Conservation (phyloP, 225 moss, liverwort and hornwort genomes). For the Rhytidiadelphus loreus region DNA sequence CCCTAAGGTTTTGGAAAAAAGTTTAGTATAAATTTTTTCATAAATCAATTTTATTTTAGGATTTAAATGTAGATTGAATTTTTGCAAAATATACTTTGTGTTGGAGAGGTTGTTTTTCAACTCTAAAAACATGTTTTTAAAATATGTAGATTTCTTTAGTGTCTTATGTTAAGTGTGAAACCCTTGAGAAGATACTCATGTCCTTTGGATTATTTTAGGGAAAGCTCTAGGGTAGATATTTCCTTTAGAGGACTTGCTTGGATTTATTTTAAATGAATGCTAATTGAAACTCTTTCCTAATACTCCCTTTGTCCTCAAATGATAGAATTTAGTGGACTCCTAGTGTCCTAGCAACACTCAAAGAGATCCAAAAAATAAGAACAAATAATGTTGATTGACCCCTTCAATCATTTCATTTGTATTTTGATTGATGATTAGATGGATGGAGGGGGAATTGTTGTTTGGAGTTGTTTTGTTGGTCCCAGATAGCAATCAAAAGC, state of each 20-base stretch:
- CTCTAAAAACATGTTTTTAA: too few species aligned
- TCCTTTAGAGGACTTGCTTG: accelerated
- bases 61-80: background rate
- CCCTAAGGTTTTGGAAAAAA: too few species aligned
- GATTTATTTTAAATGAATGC: background rate
- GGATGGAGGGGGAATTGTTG: too few species aligned
- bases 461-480: too few species aligned
- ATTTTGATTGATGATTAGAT: too few species aligned
- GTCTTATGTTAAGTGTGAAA: accelerated
- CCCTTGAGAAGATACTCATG: accelerated
- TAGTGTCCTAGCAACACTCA: too few species aligned
- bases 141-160: background rate
- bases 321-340: too few species aligned
- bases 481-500: too few species aligned
- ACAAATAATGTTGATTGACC: too few species aligned
- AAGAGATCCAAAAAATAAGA: too few species aligned
- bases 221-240: background rate
- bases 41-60: background rate
- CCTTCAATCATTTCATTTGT: too few species aligned
- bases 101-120: background rate
- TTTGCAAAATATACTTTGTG: accelerated
- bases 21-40: background rate
- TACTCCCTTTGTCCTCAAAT: too few species aligned
- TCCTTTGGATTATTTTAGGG: background rate
- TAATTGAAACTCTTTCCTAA: accelerated